Conservation (phyloP, 768 basidiomycete species). For the Pleurotus ostreatus region DNA sequence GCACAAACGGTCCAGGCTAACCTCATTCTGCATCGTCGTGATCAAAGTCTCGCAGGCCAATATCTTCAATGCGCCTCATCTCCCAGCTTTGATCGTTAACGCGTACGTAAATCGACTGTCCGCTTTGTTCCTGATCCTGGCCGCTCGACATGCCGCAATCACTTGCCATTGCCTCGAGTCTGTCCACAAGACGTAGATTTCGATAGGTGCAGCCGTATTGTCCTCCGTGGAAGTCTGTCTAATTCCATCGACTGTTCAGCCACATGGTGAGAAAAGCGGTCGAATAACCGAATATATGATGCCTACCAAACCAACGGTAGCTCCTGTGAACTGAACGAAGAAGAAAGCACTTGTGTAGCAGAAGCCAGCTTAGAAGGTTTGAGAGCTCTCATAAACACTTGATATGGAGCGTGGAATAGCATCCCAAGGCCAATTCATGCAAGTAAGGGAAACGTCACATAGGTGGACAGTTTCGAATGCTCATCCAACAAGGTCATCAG, state of each 20-base stretch:
- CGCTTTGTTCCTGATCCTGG: conserved; percentile 5
- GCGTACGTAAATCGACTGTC: conserved; percentile 1
- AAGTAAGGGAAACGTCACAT: conserved; percentile 61
- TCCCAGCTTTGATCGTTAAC: neutral
- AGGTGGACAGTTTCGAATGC: conserved; percentile 36
- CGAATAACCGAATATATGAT: neutral
- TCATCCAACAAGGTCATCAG: conserved; percentile 63
- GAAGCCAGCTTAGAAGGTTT: conserved; percentile 65
- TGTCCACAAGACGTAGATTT: too few relatives aligned
- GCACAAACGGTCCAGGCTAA: neutral
- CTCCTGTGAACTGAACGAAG: conserved; percentile 82
- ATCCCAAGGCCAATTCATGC: conserved; percentile 78
- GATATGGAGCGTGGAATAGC: conserved; percentile 84
- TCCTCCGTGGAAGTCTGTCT: too few relatives aligned
- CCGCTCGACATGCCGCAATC: neutral
- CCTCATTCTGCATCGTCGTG: too few relatives aligned
- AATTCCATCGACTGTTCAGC: too few relatives aligned
- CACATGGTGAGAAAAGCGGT: too few relatives aligned
- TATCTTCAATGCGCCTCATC: too few relatives aligned
- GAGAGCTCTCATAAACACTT: conserved; percentile 67
- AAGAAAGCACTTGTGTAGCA: conserved; percentile 81
- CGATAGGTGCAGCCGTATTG: too few relatives aligned
- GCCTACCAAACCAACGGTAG: conserved; percentile 75
- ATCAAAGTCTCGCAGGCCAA: too few relatives aligned
- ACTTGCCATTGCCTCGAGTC: too few relatives aligned